Conservation (phyloP, 2,329 filamentous ascomycete species). For the Trichoderma lentiforme region DNA sequence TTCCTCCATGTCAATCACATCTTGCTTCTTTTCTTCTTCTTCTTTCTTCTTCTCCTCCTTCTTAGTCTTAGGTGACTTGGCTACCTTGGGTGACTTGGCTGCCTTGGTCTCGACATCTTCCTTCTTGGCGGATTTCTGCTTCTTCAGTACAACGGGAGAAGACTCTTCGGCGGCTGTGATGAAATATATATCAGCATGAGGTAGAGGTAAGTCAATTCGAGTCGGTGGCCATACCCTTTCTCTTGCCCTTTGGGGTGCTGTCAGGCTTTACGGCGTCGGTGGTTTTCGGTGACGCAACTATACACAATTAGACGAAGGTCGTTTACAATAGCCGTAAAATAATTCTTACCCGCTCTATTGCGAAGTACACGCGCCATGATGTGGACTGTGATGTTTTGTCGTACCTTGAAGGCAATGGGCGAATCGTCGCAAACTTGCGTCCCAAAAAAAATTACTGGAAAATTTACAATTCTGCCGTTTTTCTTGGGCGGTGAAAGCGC, state of each 20-base stretch:
- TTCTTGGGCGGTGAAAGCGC: constrained; percentile 31
- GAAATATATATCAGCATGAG: not conserved
- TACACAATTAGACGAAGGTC: constrained; percentile 23
- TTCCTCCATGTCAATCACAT: constrained; percentile 31
- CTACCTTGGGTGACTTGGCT: constrained; percentile 3
- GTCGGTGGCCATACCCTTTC: constrained; percentile 28
- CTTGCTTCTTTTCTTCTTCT: constrained; percentile 31
- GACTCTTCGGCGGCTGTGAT: constrained; percentile 41
- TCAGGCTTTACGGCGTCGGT: constrained; percentile 31
- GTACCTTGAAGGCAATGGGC: not conserved
- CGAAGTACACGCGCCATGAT: constrained; percentile 48
- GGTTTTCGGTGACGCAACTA: constrained; percentile 31
- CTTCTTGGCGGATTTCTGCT: constrained; percentile 43
- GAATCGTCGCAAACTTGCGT: not conserved
- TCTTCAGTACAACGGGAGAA: constrained; percentile 44
- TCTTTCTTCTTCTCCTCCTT: constrained; percentile 24
- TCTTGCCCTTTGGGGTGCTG: constrained; percentile 39
- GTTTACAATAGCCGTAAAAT: not conserved
- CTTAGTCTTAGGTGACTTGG: constrained; percentile 25
- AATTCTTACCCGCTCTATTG: constrained; percentile 34
- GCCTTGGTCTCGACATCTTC: constrained; percentile 34
- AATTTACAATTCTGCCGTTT: constrained; percentile 38
- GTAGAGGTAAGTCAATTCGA: constrained; percentile 20
- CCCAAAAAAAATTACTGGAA: constrained; percentile 27
- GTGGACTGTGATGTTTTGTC: constrained; percentile 5